Evolutionary conservation across 2,329 filamentous ascomycete species (phyloP), one percentile per base, ranked within the genome.

Genomic region (Pestalotiopsis sp.): DNA sequence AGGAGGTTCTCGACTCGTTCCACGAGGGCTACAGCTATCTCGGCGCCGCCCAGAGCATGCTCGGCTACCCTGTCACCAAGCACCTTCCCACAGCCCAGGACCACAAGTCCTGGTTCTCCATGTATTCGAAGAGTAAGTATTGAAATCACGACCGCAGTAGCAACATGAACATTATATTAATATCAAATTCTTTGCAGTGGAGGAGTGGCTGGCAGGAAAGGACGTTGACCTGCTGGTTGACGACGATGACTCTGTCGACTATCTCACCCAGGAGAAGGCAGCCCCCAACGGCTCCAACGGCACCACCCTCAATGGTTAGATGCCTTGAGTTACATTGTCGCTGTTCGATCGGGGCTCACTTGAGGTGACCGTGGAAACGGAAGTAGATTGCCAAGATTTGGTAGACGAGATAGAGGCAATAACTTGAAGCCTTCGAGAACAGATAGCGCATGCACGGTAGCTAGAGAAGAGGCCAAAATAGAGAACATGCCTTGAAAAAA

Each of bases 1-100:
- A 71, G 31, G 78, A 80, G 13, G 77, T 80, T 59, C 76, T 86
- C 62, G 76, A 75, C 6, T 75, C 70, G 52, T 83, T 82, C 68
- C 83, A 84, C 5, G 75, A 79, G 68, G 84, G 83, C 1, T 86
- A 86, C 77, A 77, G 78, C 70, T 83, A 83, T 72, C 80, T 86
- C 4, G 84, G 81, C 14, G 81, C 80, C 1, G 83, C 84, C 25
- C 84, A 86, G 78, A 79, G 76, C 57, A 80, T 77, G 68, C 77
- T 85, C 3, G 84, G 84, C 1, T 84, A 86, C 69, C 73, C 79
- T 20, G 77, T 86, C 62, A 81, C 84, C 69, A 68, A 75, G 57
- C 68, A 74, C 58, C 76, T 85, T 58, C 81, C 82, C 9, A 85
- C 82, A 2, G 77, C 81, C 49, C 73, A 77, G 60, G 77, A 80